Evolutionary conservation across 2,329 filamentous ascomycete species (phyloP).

Genomic region (Zymoseptoria ardabiliae): DNA sequence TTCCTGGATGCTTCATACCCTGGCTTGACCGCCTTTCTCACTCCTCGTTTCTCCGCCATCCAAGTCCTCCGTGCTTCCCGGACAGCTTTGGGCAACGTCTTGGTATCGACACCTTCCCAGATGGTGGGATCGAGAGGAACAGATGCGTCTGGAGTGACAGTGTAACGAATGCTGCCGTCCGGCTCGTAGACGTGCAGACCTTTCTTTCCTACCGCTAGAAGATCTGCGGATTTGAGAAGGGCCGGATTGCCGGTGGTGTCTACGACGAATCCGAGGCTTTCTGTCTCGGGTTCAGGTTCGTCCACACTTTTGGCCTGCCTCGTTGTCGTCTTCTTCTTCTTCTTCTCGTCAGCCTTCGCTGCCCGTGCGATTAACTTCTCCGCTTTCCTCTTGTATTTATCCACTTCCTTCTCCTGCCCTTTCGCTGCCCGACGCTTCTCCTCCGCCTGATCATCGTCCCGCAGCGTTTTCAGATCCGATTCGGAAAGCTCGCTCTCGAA

Average conservation of each 20-base stretch:
- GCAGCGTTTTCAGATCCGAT: slow-evolving; percentile 7
- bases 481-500: slow-evolving; percentile 8
- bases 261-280: slow-evolving; percentile 7
- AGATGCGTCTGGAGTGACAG: slow-evolving; percentile 2
- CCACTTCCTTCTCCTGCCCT: slow-evolving; percentile 4
- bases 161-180: slow-evolving; percentile 11
- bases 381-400: slow-evolving; percentile 4
- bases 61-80: slow-evolving; percentile 14
- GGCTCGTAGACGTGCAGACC: slow-evolving; percentile 8
- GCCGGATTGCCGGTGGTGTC: slow-evolving; percentile 13
- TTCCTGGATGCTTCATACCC: not conserved
- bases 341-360: slow-evolving; percentile 11
- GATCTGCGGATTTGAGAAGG: not conserved
- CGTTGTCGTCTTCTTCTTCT: slow-evolving; percentile 9
- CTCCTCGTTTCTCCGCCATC: slow-evolving; percentile 12
- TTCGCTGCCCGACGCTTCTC: not conserved
- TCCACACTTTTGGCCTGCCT: not conserved
- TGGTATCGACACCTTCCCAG: slow-evolving; percentile 15
- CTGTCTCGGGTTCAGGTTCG: not conserved
- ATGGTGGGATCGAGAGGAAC: slow-evolving; percentile 15
- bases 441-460: slow-evolving; percentile 1
- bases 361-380: slow-evolving; percentile 13
- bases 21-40: slow-evolving; percentile 1
- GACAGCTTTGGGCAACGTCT: slow-evolving; percentile 15
- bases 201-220: not conserved